Base-by-base conservation (phyloP, 805 yeast species). In the Zygotorulaspora sp. region DNA sequence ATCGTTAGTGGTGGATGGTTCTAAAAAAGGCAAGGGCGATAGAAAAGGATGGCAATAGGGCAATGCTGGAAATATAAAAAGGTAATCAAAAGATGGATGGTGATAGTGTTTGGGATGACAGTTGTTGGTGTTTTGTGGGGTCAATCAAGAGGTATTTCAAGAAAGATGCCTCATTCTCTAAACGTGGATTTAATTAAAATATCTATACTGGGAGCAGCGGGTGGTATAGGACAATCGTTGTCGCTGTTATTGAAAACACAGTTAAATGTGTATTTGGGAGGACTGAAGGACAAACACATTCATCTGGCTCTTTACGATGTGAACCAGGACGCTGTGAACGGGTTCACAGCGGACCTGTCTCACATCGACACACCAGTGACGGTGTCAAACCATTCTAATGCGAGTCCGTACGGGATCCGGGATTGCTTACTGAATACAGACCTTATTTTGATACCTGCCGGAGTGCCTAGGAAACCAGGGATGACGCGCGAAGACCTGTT, bases 141-240 rank as follows among this genome's bases (percentile, higher is more conserved):
- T n/a, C n/a, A n/a, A n/a, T n/a, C n/a, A n/a, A n/a, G n/a, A n/a
- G n/a, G n/a, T n/a, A n/a, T n/a, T n/a, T n/a, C n/a, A n/a, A n/a
- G n/a, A n/a, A n/a, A n/a, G n/a, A 52, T 54, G 59, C 59, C 59
- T 26, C 57, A 53, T 34, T 38, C 47, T 23, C 19, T 44, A 5
- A 29, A 32, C 15, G 35, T 40, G 9, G 37, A 45, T 18, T 30
- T 38, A 9, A 23, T 65, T 30, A 87, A 86, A 71, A 94, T 85
- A 37, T 75, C 95, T 40, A 88, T 87, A 43, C 72, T 81, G 37
- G 96, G 96, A 49, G 96, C 96, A 41, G 88, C 90, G 38, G 95
- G 95, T 53, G 96, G 96, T 44, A 87, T 87, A 58, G 96, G 96
- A 39, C 96, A 88, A 71, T 94, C 96, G 29, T 72, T 87, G 45